A percentile compares a stretch with the other conserved stretches of the same genome.
Evolutionary conservation across 148 eudicot genomes (phyloP).

Genomic region (Nepenthes gracilis): DNA sequence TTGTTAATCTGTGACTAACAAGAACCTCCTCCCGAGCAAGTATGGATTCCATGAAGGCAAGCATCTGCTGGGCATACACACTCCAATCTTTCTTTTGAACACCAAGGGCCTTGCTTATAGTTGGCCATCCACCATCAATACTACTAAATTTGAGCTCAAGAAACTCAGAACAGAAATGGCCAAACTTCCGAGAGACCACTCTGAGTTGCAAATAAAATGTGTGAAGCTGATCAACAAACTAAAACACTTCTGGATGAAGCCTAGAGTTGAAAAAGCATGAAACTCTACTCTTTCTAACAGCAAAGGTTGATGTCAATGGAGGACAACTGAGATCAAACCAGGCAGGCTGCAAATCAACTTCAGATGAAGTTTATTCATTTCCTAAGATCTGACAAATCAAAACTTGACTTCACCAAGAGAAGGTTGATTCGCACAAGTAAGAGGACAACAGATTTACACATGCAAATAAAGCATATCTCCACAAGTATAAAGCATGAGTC

Average conservation of each 20-base stretch:
- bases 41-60: too few species aligned
- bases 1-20: too few species aligned
- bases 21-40: too few species aligned
- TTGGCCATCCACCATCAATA: constrained; percentile 27
- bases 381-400: constrained; percentile 11
- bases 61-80: too few species aligned
- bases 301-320: constrained; percentile 28
- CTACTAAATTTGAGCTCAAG: constrained; percentile 46
- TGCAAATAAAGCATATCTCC: too few species aligned
- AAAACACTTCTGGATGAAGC: constrained; percentile 34
- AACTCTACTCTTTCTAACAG: constrained; percentile 23
- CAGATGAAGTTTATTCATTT: constrained; percentile 12
- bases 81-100: too few species aligned
- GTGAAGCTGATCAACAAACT: constrained; percentile 29
- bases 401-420: not conserved
- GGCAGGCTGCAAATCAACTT: constrained; percentile 8
- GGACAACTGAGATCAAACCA: constrained; percentile 11
- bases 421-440: not conserved
- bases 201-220: constrained; percentile 46
- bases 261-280: constrained; percentile 40
- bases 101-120: not conserved
- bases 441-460: too few species aligned
- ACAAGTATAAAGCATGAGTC: too few species aligned
- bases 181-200: constrained; percentile 46
- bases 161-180: constrained; percentile 32